phyloP scores from a whole-genome alignment of 176 grass and related monocot genomes.

The Areca catechu region DNA sequence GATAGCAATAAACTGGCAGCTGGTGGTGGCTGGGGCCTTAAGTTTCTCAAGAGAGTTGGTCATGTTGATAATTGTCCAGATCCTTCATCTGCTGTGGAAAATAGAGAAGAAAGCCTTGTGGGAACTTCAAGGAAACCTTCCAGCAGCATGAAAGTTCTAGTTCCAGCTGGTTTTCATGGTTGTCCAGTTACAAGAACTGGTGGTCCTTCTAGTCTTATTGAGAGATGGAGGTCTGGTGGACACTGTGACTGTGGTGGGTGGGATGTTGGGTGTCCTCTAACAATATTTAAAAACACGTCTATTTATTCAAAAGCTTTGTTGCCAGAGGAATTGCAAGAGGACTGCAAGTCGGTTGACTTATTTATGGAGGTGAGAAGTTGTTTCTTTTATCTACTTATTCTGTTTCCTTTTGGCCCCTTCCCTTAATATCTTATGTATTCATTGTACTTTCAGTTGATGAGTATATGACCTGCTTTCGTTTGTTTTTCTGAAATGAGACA shows the following conservation, averaged over 20 bases:
- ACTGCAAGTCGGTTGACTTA: conserved; percentile 28
- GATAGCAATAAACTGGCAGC: conserved; percentile 13
- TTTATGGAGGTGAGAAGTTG: conserved; percentile 31
- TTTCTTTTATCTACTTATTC: no score
- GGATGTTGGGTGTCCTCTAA: conserved; percentile 76
- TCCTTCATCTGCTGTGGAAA: background rate
- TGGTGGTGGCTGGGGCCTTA: conserved; percentile 76
- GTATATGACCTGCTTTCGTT: no score
- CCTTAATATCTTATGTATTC: no score
- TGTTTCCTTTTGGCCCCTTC: no score
- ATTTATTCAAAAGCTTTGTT: background rate
- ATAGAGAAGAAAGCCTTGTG: background rate
- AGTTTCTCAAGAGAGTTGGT: conserved; percentile 61
- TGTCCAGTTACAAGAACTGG: conserved; percentile 6
- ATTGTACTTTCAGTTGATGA: no score
- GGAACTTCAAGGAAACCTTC: conserved; percentile 8
- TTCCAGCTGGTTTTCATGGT: conserved; percentile 69
- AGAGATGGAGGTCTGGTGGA: conserved; percentile 59
- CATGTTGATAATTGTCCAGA: no score
- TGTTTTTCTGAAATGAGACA: no score
- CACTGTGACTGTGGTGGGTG: conserved; percentile 76
- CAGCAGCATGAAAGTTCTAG: conserved; percentile 30
- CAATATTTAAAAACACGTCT: conserved; percentile 32
- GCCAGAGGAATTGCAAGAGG: conserved; percentile 12
- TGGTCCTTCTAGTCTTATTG: conserved; percentile 39